Percentiles rank a stretch among this genome's conserved stretches.
Evolutionary conservation across 257 asterid species (phyloP).

Genomic region (Salvia miltiorrhiza): DNA sequence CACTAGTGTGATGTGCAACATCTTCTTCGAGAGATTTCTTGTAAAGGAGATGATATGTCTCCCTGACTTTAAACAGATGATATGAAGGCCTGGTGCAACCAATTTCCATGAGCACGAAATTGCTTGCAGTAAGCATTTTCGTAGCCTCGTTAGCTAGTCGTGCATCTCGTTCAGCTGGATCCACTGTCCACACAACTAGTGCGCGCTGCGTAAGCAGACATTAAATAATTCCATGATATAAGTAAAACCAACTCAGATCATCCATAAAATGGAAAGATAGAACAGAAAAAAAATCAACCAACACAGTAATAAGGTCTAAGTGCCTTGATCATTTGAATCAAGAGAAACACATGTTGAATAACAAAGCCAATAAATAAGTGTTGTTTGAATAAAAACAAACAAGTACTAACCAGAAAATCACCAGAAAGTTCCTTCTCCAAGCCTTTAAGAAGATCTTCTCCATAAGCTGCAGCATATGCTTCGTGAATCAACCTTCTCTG

Average conservation of each 20-base stretch:
- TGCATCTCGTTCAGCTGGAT: constrained; percentile 84
- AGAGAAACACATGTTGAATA: not conserved
- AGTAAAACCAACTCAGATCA: not conserved
- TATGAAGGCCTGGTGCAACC: constrained; percentile 73
- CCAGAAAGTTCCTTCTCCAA: constrained; percentile 79
- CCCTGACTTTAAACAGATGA: constrained; percentile 63
- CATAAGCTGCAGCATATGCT: constrained; percentile 61
- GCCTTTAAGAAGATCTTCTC: constrained; percentile 78
- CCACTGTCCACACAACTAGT: constrained; percentile 67
- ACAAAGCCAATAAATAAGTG: not conserved
- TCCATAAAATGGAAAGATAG: not conserved
- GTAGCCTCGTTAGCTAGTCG: constrained; percentile 66
- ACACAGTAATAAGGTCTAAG: not conserved
- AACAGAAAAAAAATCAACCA: not conserved
- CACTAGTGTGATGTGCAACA: constrained; percentile 74
- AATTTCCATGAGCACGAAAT: constrained; percentile 67
- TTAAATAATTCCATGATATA: not conserved
- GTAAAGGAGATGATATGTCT: constrained; percentile 61
- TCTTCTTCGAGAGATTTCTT: constrained; percentile 92
- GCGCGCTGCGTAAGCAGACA: constrained; percentile 45
- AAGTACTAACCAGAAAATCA: constrained; percentile 60
- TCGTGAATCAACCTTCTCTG: constrained; percentile 74
- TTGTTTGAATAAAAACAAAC: not conserved
- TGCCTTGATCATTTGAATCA: constrained; percentile 3
- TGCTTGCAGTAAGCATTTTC: constrained; percentile 51